phyloP scores from a whole-genome alignment of 305 asterid genomes.

The Solanum chacoense region DNA sequence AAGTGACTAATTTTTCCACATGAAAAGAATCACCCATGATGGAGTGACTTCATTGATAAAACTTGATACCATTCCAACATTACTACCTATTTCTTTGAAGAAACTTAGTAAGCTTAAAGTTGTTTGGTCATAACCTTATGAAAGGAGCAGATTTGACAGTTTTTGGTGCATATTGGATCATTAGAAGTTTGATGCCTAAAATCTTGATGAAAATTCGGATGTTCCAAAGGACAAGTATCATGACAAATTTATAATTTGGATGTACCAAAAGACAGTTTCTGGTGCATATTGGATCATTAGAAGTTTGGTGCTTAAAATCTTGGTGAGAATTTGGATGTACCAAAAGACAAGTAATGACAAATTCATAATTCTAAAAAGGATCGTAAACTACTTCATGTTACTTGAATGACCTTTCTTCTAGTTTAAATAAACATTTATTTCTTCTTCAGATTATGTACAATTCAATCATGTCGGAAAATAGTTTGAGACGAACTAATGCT shows the following conservation, averaged over 20 bases:
- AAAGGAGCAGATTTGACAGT: neutral
- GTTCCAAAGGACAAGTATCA: no score
- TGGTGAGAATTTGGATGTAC: neutral
- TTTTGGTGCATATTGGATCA: neutral
- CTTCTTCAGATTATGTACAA: no score
- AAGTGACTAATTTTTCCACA: neutral
- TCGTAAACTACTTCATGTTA: neutral
- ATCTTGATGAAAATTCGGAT: no score
- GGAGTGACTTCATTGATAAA: neutral
- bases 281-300: neutral
- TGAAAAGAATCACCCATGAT: neutral
- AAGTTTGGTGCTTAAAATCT: neutral
- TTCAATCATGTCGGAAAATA: no score
- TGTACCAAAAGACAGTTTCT: neutral
- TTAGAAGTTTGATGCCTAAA: no score
- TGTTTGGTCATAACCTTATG: slow-evolving; percentile 13
- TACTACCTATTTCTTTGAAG: slow-evolving; percentile 18
- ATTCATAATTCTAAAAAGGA: neutral
- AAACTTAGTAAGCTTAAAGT: slow-evolving; percentile 2
- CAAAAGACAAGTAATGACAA: neutral
- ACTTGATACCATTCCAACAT: neutral
- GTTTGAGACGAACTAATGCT: no score
- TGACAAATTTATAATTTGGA: no score
- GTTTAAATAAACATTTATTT: no score
- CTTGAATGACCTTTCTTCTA: no score